phyloP scores from a whole-genome alignment of 2,329 filamentous ascomycete species.

The Plectosphaerella sp. region DNA sequence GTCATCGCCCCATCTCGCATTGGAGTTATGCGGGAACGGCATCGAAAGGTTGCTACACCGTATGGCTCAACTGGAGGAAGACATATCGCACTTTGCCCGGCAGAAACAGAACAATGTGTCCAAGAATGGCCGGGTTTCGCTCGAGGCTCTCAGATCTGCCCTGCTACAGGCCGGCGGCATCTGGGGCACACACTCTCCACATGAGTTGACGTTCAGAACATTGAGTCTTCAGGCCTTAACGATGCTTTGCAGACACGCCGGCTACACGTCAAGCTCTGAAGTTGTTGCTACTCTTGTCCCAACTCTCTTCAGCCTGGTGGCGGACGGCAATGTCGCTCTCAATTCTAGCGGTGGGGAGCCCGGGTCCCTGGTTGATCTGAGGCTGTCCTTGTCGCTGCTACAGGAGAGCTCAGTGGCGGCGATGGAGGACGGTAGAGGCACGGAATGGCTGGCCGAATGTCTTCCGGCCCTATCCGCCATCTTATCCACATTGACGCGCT shows the following conservation, averaged over 20 bases:
- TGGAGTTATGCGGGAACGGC: slow-evolving; percentile 50
- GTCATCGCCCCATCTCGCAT: slow-evolving; percentile 55
- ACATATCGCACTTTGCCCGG: slow-evolving; percentile 57
- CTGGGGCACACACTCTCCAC: slow-evolving; percentile 45
- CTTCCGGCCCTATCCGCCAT: slow-evolving; percentile 47
- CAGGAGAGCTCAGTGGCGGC: slow-evolving; percentile 49
- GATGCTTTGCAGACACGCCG: slow-evolving; percentile 4
- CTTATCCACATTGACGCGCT: slow-evolving; percentile 32
- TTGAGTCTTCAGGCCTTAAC: slow-evolving; percentile 57
- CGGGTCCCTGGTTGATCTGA: background rate
- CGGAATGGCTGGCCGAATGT: slow-evolving; percentile 40
- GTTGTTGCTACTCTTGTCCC: slow-evolving; percentile 10
- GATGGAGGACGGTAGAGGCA: slow-evolving; percentile 31
- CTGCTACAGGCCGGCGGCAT: slow-evolving; percentile 38
- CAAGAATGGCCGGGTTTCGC: slow-evolving; percentile 52
- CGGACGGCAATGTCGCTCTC: slow-evolving; percentile 3
- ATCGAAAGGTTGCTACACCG: slow-evolving; percentile 49
- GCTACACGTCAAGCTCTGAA: background rate
- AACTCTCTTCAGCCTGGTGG: slow-evolving; percentile 13
- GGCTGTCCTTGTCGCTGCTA: slow-evolving; percentile 39
- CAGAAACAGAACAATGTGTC: slow-evolving; percentile 68
- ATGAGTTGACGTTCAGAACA: slow-evolving; percentile 31
- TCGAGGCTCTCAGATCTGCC: slow-evolving; percentile 49
- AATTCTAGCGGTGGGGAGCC: background rate
- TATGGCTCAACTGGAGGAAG: slow-evolving; percentile 47